Conservation (phyloP, 2,329 filamentous ascomycete species). For the Dactylellina cionopaga region DNA sequence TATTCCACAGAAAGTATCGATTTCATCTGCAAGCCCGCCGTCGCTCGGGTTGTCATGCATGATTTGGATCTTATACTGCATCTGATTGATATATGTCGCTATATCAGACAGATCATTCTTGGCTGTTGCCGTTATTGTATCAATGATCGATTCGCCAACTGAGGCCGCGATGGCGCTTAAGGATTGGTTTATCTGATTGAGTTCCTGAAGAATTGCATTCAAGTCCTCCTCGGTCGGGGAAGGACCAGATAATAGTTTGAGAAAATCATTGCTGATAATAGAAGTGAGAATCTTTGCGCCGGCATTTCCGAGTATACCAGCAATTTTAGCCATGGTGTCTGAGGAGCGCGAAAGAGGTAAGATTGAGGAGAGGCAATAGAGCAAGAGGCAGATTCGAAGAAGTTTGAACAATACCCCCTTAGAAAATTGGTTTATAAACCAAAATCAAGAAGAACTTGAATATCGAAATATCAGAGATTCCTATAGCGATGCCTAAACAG, state of each 20-base stretch:
- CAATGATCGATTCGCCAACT: not conserved
- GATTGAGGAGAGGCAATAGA: not conserved
- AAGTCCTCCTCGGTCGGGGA: not conserved
- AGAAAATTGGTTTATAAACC: conserved; percentile 1
- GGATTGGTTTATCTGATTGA: not conserved
- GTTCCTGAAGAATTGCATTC: not conserved
- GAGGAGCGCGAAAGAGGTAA: not conserved
- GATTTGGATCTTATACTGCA: not conserved
- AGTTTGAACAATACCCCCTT: not conserved
- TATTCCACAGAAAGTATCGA: not conserved
- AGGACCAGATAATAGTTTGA: not conserved
- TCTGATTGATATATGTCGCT: not conserved
- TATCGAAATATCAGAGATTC: not conserved
- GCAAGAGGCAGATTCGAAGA: not conserved
- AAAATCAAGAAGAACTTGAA: not conserved
- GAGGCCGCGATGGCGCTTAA: not conserved
- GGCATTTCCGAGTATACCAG: not conserved
- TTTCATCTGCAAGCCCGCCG: not conserved
- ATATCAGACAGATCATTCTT: conserved; percentile 1
- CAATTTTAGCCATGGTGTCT: not conserved
- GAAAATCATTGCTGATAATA: not conserved
- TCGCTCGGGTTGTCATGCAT: not conserved
- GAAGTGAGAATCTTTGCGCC: not conserved
- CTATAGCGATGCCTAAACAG: not conserved
- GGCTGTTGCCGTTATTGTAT: not conserved